A percentile compares a stretch with the other conserved stretches of the same genome.
phyloP scores from a whole-genome alignment of 2,329 filamentous ascomycete species.

The Lecanoromycetidae sp. region DNA sequence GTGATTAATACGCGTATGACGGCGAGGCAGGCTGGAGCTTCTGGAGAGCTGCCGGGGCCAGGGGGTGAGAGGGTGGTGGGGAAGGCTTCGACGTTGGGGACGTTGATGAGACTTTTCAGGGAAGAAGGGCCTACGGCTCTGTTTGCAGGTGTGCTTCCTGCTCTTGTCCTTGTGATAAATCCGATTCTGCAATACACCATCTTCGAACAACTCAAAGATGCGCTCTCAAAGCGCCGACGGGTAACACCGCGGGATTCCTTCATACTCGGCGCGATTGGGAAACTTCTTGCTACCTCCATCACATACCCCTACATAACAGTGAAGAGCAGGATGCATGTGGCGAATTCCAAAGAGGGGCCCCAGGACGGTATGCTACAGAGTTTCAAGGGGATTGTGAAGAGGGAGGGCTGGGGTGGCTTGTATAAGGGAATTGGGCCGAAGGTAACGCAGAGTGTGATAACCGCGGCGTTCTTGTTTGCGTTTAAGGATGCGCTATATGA shows the following conservation, averaged over 20 bases:
- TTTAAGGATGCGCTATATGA: constrained; percentile 97
- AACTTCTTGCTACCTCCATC: constrained; percentile 82
- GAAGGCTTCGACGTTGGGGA: constrained; percentile 63
- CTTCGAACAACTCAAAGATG: constrained; percentile 95
- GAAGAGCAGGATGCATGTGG: constrained; percentile 95
- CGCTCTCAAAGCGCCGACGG: constrained; percentile 61
- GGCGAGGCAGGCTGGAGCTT: constrained; percentile 56
- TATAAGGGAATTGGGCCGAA: constrained; percentile 96
- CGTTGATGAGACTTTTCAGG: constrained; percentile 64
- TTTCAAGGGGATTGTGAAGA: constrained; percentile 64
- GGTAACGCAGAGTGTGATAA: constrained; percentile 92
- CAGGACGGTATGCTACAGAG: constrained; percentile 70
- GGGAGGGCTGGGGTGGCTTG: constrained; percentile 83
- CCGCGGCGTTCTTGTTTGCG: constrained; percentile 88
- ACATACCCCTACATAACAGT: constrained; percentile 99
- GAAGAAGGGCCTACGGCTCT: constrained; percentile 77
- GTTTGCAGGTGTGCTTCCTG: constrained; percentile 85
- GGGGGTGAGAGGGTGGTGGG: constrained; percentile 28
- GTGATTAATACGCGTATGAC: constrained; percentile 98
- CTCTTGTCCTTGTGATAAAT: constrained; percentile 90
- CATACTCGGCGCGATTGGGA: constrained; percentile 80
- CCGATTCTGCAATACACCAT: constrained; percentile 97
- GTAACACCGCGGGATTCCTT: constrained; percentile 82
- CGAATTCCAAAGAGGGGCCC: constrained; percentile 58
- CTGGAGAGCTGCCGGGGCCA: constrained; percentile 28